Evolutionary conservation across 441 rosid species (phyloP), one percentile per base, ranked within the genome.

Genomic region (Caryocar brasiliense): DNA sequence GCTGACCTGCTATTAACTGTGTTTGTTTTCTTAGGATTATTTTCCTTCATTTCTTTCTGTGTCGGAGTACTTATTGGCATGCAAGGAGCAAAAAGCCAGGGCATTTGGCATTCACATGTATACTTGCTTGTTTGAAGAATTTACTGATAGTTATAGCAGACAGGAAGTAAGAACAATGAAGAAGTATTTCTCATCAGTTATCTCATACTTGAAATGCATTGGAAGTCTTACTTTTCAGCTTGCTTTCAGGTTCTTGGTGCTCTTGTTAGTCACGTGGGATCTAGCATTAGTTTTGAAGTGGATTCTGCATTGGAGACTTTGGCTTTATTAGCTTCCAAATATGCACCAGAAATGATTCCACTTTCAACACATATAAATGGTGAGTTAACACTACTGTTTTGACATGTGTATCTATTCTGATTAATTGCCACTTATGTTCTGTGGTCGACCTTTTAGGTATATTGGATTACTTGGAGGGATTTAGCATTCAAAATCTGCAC

Each of bases 381-480:
- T 88, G 76, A 20, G 5, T 40, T 35, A 47, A 44, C 23, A 24
- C 39, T 28, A 52, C 14, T 12, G 39, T 40, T 14, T 46, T 53
- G 19, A 5, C 44, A 15, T 13, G 28, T 7, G 11, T 33, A 54
- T 49, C 40, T 34, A 49, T 43, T 40, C 40, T 32, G 35, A 32
- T 51, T 45, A 17, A 21, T 15, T 47, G 30, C 39, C 29, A 3
- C 18, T 24, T 22, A 17, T 33, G 10, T 34, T 19, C 58, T 59
- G 35, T 15, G 15, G 12, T 40, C 15, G 14, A 19, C 56, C n/a
- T 13, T 53, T 53, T 54, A 86, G 96, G 96, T 66, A 69, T 88
- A 54, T 66, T 88, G 80, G 96, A 88, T 69, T 88, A 82, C 77
- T 72, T 88, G 81, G 96, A 88, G 76, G 89, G 81, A 17, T 82